Evolutionary conservation across 2,329 filamentous ascomycete genomes (phyloP).

Genomic region (Pseudogymnoascus sp.): DNA sequence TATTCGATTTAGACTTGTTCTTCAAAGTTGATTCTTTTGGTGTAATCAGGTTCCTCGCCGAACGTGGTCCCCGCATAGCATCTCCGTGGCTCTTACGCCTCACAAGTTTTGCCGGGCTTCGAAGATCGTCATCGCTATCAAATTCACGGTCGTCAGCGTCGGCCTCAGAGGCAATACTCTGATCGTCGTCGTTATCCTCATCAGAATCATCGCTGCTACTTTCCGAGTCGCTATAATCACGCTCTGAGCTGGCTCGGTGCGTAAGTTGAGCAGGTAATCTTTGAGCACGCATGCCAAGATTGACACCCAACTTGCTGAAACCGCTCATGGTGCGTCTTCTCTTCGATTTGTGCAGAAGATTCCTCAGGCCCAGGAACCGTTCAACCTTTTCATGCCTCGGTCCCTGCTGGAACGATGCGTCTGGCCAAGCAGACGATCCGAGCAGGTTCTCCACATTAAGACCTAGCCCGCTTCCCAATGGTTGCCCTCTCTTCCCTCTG

Average conservation of each 20-base stretch:
- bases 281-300: constrained; percentile 69
- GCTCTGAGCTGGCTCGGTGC: constrained; percentile 36
- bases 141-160: constrained; percentile 35
- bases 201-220: constrained; percentile 31
- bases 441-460: constrained; percentile 39
- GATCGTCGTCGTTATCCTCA: constrained; percentile 29
- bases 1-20: not conserved
- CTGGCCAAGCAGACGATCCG: constrained; percentile 42
- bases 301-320: constrained; percentile 51
- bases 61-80: constrained; percentile 27
- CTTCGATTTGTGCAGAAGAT: constrained; percentile 54
- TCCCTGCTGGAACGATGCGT: constrained; percentile 44
- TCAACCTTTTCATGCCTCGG: constrained; percentile 35
- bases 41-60: constrained; percentile 27
- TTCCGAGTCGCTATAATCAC: constrained; percentile 38
- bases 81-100: constrained; percentile 39
- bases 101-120: constrained; percentile 15
- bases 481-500: constrained; percentile 33
- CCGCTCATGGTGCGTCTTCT: constrained; percentile 27
- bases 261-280: constrained; percentile 44
- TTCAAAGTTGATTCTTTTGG: constrained; percentile 17
- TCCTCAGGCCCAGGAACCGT: constrained; percentile 52
- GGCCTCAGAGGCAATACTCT: constrained; percentile 37
- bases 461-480: constrained; percentile 35
- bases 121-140: constrained; percentile 18